Conservation (phyloP, 441 rosid genomes). For the Sinapis alba region DNA sequence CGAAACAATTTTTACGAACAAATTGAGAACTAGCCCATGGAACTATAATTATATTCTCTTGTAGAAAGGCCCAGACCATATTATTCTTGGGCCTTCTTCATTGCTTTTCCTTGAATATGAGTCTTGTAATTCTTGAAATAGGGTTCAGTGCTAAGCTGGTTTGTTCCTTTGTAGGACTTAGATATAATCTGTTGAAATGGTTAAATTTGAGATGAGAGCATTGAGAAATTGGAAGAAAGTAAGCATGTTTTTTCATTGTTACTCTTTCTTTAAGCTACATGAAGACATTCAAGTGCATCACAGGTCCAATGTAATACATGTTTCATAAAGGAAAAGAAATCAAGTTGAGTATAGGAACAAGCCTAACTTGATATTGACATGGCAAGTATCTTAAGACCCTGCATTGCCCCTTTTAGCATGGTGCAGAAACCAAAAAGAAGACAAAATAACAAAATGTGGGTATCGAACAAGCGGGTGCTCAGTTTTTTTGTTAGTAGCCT, state of each 20-base stretch:
- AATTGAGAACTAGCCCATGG: conserved; percentile 18
- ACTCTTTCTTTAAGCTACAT: not conserved
- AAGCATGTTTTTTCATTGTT: not conserved
- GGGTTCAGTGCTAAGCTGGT: conserved; percentile 54
- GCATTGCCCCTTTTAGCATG: not conserved
- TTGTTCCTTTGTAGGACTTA: conserved; percentile 24
- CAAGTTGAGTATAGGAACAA: conserved; percentile 32
- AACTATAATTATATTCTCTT: not conserved
- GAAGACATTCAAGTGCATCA: not conserved
- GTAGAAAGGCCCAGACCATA: not conserved
- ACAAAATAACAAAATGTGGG: not conserved
- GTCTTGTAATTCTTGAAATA: conserved; percentile 46
- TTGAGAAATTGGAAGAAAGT: conserved; percentile 9
- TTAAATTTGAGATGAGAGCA: conserved; percentile 6
- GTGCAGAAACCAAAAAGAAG: conserved; percentile 9
- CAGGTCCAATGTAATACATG: conserved; percentile 2
- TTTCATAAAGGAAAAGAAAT: conserved; percentile 5
- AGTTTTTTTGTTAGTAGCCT: conserved; percentile 52
- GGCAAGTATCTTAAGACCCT: conserved; percentile 13
- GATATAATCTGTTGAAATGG: conserved; percentile 17
- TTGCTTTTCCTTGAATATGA: conserved; percentile 36
- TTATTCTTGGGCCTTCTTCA: not conserved
- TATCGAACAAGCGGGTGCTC: not conserved
- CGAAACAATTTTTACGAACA: not conserved
- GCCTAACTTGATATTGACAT: conserved; percentile 36